A percentile compares a stretch with the other conserved stretches of the same genome.
phyloP scores from a whole-genome alignment of 352 stramenopile species.

The Thalassiosira mediterranea region DNA sequence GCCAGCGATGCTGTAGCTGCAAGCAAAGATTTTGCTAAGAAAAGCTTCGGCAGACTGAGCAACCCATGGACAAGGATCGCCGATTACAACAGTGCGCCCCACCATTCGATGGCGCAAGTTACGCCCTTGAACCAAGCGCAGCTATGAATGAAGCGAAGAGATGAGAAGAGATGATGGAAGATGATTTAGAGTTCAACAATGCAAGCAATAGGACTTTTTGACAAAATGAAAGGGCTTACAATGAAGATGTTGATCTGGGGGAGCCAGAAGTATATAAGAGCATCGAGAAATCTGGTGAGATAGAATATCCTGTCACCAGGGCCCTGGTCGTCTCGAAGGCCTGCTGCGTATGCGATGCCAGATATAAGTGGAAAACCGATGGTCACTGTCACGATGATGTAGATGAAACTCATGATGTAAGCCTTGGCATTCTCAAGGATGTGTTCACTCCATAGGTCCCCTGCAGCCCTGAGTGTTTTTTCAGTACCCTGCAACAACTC shows the following conservation, averaged over 20 bases:
- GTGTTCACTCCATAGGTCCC: slow-evolving; percentile 77
- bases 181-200: no score
- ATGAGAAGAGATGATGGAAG: no score
- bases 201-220: no score
- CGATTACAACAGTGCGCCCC: slow-evolving; percentile 80
- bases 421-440: slow-evolving; percentile 79
- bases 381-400: slow-evolving; percentile 80
- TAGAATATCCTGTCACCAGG: slow-evolving; percentile 23
- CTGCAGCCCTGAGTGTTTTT: slow-evolving; percentile 58
- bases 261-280: slow-evolving; percentile 80
- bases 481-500: slow-evolving; percentile 40
- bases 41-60: slow-evolving; percentile 65
- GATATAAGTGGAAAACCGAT: slow-evolving; percentile 68
- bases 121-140: slow-evolving; percentile 70
- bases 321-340: slow-evolving; percentile 18
- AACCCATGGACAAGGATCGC: slow-evolving; percentile 74
- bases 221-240: no score
- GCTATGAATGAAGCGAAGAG: no score
- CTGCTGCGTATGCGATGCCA: slow-evolving; percentile 54
- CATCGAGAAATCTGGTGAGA: slow-evolving; percentile 66
- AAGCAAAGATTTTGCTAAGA: slow-evolving; percentile 78
- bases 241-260: slow-evolving; percentile 80
- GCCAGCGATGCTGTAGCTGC: slow-evolving; percentile 77
- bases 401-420: slow-evolving; percentile 82
- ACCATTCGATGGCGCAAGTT: slow-evolving; percentile 81